Percentiles rank a stretch among this genome's conserved stretches.
Conservation (phyloP, 139 green algal species). For the Micromonas commoda region DNA sequence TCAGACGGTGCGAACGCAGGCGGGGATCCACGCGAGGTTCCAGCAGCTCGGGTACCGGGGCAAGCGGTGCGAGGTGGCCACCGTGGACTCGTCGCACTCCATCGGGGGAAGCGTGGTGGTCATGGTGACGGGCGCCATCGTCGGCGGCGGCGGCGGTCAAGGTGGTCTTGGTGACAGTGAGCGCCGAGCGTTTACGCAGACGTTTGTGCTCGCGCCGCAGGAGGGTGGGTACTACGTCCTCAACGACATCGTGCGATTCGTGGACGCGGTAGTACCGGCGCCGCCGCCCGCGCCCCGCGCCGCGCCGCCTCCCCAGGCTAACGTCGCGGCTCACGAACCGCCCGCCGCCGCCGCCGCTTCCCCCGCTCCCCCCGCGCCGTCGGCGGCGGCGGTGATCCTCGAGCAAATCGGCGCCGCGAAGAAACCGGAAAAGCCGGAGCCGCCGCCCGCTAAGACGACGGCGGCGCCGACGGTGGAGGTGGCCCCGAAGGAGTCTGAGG, state of each 20-base stretch:
- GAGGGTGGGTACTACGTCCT: constrained; percentile 84
- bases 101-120: constrained; percentile 65
- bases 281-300: too few relatives aligned
- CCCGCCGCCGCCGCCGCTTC: background rate
- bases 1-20: constrained; percentile 28
- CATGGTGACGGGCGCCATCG: constrained; percentile 57
- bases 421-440: background rate
- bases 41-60: constrained; percentile 52
- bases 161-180: too few relatives aligned
- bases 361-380: background rate
- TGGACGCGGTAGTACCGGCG: constrained; percentile 19
- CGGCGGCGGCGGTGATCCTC: background rate
- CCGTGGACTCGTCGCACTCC: constrained; percentile 72
- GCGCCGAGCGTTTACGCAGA: constrained; percentile 65
- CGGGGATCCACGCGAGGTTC: constrained; percentile 70
- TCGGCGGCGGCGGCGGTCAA: too few relatives aligned
- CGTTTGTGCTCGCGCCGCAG: constrained; percentile 83
- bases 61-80: constrained; percentile 52
- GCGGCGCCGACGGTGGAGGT: background rate
- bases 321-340: too few relatives aligned
- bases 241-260: constrained; percentile 80
- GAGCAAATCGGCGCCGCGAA: background rate
- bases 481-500: background rate
- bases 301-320: too few relatives aligned
- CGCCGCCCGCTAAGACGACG: background rate